Percentiles rank a stretch among this genome's conserved stretches.
These are phyloP conservation scores for Tetrahymena borealis DNA, from an alignment of 73 alveolate species.

Conservation along the genomic window DNA sequence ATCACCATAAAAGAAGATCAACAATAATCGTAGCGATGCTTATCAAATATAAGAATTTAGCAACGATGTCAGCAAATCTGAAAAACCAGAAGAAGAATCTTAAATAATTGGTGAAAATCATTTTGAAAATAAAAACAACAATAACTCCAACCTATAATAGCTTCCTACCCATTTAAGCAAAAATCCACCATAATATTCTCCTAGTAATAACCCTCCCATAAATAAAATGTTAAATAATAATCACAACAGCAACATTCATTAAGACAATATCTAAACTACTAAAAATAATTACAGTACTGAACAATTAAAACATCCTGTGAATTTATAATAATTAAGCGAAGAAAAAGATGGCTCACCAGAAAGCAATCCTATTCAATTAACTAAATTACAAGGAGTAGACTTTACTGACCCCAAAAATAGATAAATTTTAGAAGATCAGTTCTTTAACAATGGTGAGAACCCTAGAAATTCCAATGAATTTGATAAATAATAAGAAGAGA, in stretches of 20 bases:
- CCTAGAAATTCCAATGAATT: neutral
- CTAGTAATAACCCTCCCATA: no score
- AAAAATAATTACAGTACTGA: neutral
- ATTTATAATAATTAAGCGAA: neutral
- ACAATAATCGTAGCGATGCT: neutral
- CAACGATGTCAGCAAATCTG: neutral
- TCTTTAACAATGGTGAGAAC: neutral
- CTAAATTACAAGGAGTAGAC: neutral
- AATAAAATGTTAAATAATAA: no score
- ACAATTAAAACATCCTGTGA: neutral
- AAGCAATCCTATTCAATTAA: neutral
- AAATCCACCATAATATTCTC: no score
- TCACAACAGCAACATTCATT: neutral
- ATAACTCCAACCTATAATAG: neutral
- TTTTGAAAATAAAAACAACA: neutral
- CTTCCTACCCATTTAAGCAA: no score
- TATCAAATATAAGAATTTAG: neutral
- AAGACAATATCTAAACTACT: neutral
- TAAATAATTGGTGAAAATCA: neutral
- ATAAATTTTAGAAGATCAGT: neutral
- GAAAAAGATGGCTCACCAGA: neutral
- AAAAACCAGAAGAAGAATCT: neutral
- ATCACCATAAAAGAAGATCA: neutral
- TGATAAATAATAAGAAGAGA: neutral
- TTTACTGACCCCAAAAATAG: neutral